Conservation (phyloP, 1,284 basidiomycete genomes). For the Kwoniella shivajii region DNA sequence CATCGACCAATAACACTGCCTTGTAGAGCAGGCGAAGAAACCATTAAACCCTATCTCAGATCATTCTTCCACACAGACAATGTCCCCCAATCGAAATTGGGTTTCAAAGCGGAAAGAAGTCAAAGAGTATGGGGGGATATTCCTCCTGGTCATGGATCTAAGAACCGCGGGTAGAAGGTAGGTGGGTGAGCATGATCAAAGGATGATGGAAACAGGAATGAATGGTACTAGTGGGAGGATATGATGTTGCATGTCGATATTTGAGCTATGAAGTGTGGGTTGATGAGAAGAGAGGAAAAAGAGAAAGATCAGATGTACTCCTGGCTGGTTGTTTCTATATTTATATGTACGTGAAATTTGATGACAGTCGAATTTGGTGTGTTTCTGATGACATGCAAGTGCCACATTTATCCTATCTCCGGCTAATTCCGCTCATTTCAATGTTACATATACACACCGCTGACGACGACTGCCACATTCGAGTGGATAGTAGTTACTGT, state of each 20-base stretch:
- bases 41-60: constrained; percentile 12
- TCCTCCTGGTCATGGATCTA: constrained; percentile 54
- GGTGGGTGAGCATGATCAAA: constrained; percentile 7
- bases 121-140: constrained; percentile 28
- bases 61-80: background rate
- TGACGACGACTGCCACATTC: too few species aligned
- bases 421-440: constrained; percentile 5
- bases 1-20: constrained; percentile 53
- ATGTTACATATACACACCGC: background rate
- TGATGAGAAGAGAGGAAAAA: background rate
- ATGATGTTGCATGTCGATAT: constrained; percentile 10
- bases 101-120: constrained; percentile 10
- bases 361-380: background rate
- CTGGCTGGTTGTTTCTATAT: background rate
- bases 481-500: too few species aligned
- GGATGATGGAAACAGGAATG: background rate
- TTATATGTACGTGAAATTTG: background rate
- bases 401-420: constrained; percentile 1
- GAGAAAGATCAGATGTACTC: background rate
- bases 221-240: background rate
- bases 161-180: constrained; percentile 49
- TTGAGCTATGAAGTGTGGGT: background rate
- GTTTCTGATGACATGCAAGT: background rate
- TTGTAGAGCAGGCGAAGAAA: constrained; percentile 51
- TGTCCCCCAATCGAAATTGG: background rate